Conservation (phyloP, 2,329 filamentous ascomycete genomes). For the Aspergillus intermedius region DNA sequence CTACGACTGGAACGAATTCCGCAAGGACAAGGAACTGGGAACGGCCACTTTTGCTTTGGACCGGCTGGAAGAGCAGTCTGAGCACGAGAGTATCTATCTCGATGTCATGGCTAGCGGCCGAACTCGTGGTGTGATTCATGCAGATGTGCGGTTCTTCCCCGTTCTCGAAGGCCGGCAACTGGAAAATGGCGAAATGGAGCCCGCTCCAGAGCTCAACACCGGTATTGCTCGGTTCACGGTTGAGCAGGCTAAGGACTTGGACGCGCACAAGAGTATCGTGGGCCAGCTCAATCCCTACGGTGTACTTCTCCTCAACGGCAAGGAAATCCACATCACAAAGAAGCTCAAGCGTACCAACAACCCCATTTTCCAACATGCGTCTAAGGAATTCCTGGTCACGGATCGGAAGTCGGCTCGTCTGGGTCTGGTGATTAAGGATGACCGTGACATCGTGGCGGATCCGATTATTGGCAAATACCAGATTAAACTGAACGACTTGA, state of each 20-base stretch:
- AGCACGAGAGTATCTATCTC: constrained; percentile 76
- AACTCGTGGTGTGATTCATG: constrained; percentile 68
- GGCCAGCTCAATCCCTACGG: constrained; percentile 90
- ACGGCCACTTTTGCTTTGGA: constrained; percentile 80
- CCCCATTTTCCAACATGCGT: constrained; percentile 88
- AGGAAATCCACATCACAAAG: constrained; percentile 80
- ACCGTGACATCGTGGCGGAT: constrained; percentile 76
- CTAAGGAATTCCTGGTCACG: constrained; percentile 90
- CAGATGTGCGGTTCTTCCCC: constrained; percentile 91
- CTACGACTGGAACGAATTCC: constrained; percentile 90
- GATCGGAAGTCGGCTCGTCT: constrained; percentile 86
- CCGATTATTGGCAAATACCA: constrained; percentile 86
- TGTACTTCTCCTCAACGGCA: constrained; percentile 79
- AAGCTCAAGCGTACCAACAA: constrained; percentile 97
- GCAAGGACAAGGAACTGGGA: constrained; percentile 94
- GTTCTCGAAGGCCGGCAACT: constrained; percentile 63
- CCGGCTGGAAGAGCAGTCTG: constrained; percentile 65
- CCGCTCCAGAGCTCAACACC: constrained; percentile 81
- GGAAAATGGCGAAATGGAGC: constrained; percentile 69
- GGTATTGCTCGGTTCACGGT: constrained; percentile 91
- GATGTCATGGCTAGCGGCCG: constrained; percentile 82
- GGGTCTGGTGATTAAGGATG: constrained; percentile 90
- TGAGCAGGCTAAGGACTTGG: constrained; percentile 93
- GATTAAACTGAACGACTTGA: constrained; percentile 89
- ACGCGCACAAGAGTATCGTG: constrained; percentile 84